Base-by-base conservation (phyloP, 768 basidiomycete genomes). In the Gymnopilus dilepis region DNA sequence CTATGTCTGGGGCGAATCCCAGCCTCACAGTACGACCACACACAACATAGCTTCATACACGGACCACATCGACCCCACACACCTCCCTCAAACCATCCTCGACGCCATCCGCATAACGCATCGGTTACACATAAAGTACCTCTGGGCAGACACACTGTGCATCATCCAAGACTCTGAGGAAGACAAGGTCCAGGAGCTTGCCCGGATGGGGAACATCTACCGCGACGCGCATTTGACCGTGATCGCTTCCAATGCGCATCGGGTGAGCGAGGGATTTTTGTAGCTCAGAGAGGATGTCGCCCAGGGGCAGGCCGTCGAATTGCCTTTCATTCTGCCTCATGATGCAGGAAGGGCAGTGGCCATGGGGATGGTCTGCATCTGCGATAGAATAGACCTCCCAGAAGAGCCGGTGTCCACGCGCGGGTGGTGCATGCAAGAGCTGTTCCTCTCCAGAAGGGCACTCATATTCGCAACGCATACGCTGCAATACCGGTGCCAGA, bases 131-230 rank as follows among this genome's bases (percentile, higher is more conserved):
- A 11, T 30, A 6, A 26, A 31, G 11, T 58, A 47, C 30, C 56
- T 58, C 17, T 58, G 56, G 56, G 43, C 48, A 2, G 56, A 58
- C 34, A 30, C 56, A 13, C 34, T 58, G 0, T 58, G 56, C 19
- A 58, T 58, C 26, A 45, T 58, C 8, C 56, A 58, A 22, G 56
- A 58, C 45, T 58, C 56, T 6, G 45, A 47, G n/a, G 56, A 58
- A n/a, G 56, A 58, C 33, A 58, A 58, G 43, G 12, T 58, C 12
- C 19, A 11, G 3, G 56, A 58, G 11, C 28, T 58, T 4, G 34
- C n/a, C 3, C 30, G 34, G 22, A 58, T 58, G 56, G 43, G 8
- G 6, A 28, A 38, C 6, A 58, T 58, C 19, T 48, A 58, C 24
- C n/a, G 28, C 4, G 43, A 58, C 6, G 21, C 56, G 7, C 48